Evolutionary conservation across 1,284 basidiomycete genomes (phyloP).

Genomic region (Tilletiaria anomala): DNA sequence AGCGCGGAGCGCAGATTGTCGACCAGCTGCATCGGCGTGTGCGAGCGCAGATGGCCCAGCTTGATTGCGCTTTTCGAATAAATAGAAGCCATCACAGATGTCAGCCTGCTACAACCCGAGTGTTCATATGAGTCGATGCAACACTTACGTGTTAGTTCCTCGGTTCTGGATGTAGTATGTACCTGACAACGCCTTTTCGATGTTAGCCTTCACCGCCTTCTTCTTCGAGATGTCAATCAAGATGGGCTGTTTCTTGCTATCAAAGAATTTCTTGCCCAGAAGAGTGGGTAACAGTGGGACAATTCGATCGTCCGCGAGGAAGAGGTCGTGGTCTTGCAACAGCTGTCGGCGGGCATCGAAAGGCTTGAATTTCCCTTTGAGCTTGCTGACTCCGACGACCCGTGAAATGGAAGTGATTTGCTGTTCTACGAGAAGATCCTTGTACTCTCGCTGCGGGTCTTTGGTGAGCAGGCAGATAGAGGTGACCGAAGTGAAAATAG

Average conservation of each 20-base stretch:
- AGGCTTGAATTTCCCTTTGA: conserved; percentile 42
- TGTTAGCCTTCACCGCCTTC: conserved; percentile 41
- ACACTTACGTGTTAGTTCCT: conserved; percentile 61
- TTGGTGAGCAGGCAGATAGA: conserved; percentile 90
- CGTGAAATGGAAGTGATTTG: conserved; percentile 74
- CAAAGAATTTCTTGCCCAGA: conserved; percentile 78
- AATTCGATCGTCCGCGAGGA: conserved; percentile 81
- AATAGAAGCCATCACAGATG: no score
- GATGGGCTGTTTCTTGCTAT: conserved; percentile 67
- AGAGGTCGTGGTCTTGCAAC: conserved; percentile 75
- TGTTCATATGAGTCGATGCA: no score
- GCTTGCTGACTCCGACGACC: conserved; percentile 62
- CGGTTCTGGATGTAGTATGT: conserved; percentile 87
- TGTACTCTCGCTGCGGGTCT: conserved; percentile 89
- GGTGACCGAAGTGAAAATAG: no score
- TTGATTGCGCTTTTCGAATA: no score
- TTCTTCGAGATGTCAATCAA: neutral
- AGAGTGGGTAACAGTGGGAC: conserved; percentile 72
- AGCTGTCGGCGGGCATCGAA: conserved; percentile 76
- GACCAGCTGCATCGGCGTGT: conserved; percentile 57
- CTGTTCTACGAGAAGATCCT: conserved; percentile 65
- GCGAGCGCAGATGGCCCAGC: conserved; percentile 56
- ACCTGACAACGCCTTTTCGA: conserved; percentile 75
- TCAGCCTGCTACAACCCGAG: no score
- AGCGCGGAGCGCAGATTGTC: conserved; percentile 66